Percentiles rank a stretch among this genome's conserved stretches.
Conservation (phyloP, 1,139 yeast genomes). For the Magnusiomyces paraingens region DNA sequence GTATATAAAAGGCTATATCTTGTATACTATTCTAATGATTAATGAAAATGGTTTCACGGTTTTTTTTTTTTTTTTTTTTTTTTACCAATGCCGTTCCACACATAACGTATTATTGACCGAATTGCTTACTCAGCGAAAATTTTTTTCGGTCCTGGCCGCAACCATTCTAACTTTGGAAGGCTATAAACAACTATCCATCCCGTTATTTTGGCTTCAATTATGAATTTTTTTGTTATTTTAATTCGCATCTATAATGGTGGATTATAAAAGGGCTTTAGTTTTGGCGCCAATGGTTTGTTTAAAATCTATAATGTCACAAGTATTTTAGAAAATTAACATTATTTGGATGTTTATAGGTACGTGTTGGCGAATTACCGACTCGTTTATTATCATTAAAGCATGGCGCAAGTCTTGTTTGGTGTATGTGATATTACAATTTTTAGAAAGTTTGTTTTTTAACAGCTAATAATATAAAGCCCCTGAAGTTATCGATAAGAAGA, state of each 20-base stretch:
- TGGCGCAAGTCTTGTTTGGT: constrained; percentile 95
- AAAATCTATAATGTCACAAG: not conserved
- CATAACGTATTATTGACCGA: not conserved
- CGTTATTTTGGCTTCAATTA: no score
- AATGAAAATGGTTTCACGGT: constrained; percentile 20
- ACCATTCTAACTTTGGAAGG: not conserved
- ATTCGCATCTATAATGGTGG: constrained; percentile 27
- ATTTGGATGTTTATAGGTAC: constrained; percentile 38
- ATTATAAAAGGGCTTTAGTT: constrained; percentile 64
- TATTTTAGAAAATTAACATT: not conserved
- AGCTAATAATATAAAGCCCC: constrained; percentile 41
- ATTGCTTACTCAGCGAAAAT: not conserved
- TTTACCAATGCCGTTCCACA: not conserved
- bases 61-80: constrained; percentile 1
- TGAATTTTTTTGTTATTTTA: no score
- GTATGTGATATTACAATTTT: constrained; percentile 23
- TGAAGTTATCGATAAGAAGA: constrained; percentile 81
- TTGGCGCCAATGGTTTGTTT: constrained; percentile 74
- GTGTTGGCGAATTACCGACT: constrained; percentile 91
- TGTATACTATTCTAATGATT: constrained; percentile 17
- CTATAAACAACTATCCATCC: not conserved
- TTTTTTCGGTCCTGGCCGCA: not conserved
- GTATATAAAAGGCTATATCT: not conserved
- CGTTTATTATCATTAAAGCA: constrained; percentile 67
- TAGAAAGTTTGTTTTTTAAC: not conserved